Base-by-base conservation (phyloP, 306 rosid genomes). In the Begonia loranthoides region DNA sequence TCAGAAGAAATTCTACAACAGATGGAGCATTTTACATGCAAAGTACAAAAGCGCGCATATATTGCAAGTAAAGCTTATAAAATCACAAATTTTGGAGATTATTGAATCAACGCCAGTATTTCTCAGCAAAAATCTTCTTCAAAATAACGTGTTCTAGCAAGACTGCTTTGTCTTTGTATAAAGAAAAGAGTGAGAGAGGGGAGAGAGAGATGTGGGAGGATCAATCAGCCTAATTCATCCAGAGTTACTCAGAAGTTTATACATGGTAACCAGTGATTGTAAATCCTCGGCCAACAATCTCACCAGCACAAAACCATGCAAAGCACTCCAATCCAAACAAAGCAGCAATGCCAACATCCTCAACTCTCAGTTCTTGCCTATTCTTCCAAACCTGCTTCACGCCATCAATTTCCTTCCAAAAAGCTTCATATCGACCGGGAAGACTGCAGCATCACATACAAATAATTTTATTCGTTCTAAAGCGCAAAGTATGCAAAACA, bases 301-400 rank as follows among this genome's bases (percentile, higher is more conserved):
- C 66, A 49, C 75, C 75, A 11, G 63, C 75, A 55, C 66, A 64
- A 56, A 54, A 64, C 70, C 66, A 59, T 50, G 62, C 55, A 38
- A 64, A 70, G 54, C 59, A 64, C 40, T 70, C 70, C 17, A 64
- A 50, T 34, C 70, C 70, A 17, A 70, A 64, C 53, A 70, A 55
- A n/a, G 70, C 50, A 15, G 63, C 75, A 49, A 64, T 70, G 50
- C 70, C 75, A 11, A 61, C 75, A 64, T 70, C 58, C 41, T 58
- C 62, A 17, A 64, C 66, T 54, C 39, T 54, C 15, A 70, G 55
- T 28, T 59, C 70, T 9, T 54, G 61, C 40, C 58, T 58, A 24
- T 64, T 63, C 69, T 59, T 70, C 66, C 58, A 54, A 11, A 64
- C 53, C n/a, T 59, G 70, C 70, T 70, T 70, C 17, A 49, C 53